phyloP scores from a whole-genome alignment of 2,329 filamentous ascomycete genomes.

The Microdochium trichocladiopsis region DNA sequence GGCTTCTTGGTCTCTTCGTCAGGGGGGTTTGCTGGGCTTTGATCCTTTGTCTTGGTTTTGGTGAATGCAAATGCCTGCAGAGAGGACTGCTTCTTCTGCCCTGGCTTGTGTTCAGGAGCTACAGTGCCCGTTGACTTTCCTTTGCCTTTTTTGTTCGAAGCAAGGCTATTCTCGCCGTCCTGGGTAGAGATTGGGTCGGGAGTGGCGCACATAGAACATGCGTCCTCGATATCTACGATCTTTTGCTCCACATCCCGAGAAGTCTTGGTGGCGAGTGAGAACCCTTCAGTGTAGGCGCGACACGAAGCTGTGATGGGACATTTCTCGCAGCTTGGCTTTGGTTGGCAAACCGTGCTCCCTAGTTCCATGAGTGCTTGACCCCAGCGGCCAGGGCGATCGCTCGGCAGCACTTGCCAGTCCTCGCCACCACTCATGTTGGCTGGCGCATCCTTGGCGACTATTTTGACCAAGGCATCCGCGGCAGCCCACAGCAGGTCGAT shows the following conservation, averaged over 20 bases:
- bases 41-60: slow-evolving; percentile 3
- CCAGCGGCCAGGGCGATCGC: slow-evolving; percentile 50
- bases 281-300: slow-evolving; percentile 41
- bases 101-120: background rate
- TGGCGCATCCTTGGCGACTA: slow-evolving; percentile 33
- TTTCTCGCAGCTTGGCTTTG: slow-evolving; percentile 46
- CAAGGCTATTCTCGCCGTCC: slow-evolving; percentile 9
- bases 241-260: background rate
- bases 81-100: background rate
- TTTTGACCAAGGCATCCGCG: slow-evolving; percentile 46
- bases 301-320: slow-evolving; percentile 46
- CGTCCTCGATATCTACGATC: slow-evolving; percentile 40
- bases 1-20: slow-evolving; percentile 1
- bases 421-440: slow-evolving; percentile 6
- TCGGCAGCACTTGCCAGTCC: slow-evolving; percentile 21
- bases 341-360: slow-evolving; percentile 54
- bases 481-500: slow-evolving; percentile 51
- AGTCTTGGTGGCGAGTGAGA: slow-evolving; percentile 16
- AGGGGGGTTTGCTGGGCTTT: slow-evolving; percentile 3
- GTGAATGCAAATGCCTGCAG: slow-evolving; percentile 17
- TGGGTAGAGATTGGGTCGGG: slow-evolving; percentile 25
- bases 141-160: slow-evolving; percentile 4
- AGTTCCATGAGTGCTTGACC: slow-evolving; percentile 61
- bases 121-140: slow-evolving; percentile 2
- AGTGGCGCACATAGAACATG: slow-evolving; percentile 39